Evolutionary conservation across 2,329 filamentous ascomycete species (phyloP).

Genomic region (Sporothrix pseudoabietina): DNA sequence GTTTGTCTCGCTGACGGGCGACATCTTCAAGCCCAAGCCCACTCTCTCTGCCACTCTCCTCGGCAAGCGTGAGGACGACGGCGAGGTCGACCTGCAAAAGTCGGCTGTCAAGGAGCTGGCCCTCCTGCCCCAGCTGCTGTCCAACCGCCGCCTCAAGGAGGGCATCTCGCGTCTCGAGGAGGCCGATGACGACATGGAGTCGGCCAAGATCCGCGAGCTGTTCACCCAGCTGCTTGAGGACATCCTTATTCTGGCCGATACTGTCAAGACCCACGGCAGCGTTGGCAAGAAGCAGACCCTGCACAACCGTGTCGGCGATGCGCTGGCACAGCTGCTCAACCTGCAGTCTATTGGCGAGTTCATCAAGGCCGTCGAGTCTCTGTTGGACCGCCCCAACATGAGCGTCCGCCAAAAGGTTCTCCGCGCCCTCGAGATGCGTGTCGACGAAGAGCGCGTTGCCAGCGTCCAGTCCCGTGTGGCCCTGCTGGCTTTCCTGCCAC

Average conservation of each 20-base stretch:
- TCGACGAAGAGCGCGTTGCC: constrained; percentile 70
- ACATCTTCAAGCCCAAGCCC: constrained; percentile 75
- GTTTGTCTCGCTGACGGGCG: constrained; percentile 72
- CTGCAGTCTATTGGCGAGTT: constrained; percentile 86
- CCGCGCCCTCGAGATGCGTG: constrained; percentile 76
- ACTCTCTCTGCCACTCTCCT: constrained; percentile 73
- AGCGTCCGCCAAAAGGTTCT: constrained; percentile 78
- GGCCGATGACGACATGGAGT: constrained; percentile 66
- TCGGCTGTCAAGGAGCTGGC: constrained; percentile 58
- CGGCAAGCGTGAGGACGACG: constrained; percentile 52
- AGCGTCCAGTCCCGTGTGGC: constrained; percentile 69
- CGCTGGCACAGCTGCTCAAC: constrained; percentile 78
- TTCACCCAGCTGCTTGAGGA: constrained; percentile 70
- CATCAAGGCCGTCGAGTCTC: constrained; percentile 79
- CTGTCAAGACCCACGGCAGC: constrained; percentile 50
- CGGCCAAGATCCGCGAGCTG: constrained; percentile 66
- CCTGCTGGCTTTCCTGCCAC: constrained; percentile 76
- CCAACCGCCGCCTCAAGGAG: constrained; percentile 58
- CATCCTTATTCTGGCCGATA: constrained; percentile 66
- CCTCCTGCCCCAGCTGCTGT: constrained; percentile 60
- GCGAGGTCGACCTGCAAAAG: constrained; percentile 52
- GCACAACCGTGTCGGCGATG: constrained; percentile 64
- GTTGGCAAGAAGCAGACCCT: constrained; percentile 47
- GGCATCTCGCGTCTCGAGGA: constrained; percentile 60
- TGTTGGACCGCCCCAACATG: constrained; percentile 75